Evolutionary conservation across 345 rosid species (phyloP), one percentile per base, ranked within the genome.

Genomic region (Euphorbia lathyris): DNA sequence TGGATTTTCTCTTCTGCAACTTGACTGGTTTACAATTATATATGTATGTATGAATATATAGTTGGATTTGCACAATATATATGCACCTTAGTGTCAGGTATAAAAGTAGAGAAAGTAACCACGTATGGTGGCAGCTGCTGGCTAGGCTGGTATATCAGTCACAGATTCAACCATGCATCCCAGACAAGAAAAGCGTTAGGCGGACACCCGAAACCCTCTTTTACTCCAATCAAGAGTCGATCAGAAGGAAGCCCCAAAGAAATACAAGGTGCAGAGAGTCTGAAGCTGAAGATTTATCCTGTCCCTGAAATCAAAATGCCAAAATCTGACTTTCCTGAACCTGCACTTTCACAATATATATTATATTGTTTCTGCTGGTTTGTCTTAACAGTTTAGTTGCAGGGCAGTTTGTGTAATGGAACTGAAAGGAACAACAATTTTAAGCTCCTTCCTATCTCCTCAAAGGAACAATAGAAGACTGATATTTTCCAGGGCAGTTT

Each of bases 121-220:
- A 84, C 85, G 2, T n/a, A n/a, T n/a, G n/a, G 87, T 79, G 22
- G 89, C 87, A 58, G 90, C 93, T 17, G 81, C 88, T 11, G 80
- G 86, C 23, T 77, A 66, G 45, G 88, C 75, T 17, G 73, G 84
- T 40, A 42, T 50, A 43, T 59, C 65, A 4, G n/a, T 71, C 3
- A 56, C 76, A 70, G 79, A 69, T 19, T 27, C 74, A 23, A 56
- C n/a, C n/a, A n/a, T n/a, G 27, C 66, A 45, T 43, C 34, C 69
- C 55, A 16, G 75, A 48, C 45, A 47, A 67, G 64, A 77, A 36
- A 70, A 69, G 42, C n/a, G 32, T 48, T n/a, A 7, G 58, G 66
- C 29, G 55, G 7, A 36, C 32, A 45, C 11, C 63, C 72, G 19
- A 50, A 74, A 40, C 48, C 75, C 32, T 43, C 77, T 20, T 22